Base-by-base conservation (phyloP, 2,329 filamentous ascomycete genomes). In the Zelopaecilomyces penicillatus region DNA sequence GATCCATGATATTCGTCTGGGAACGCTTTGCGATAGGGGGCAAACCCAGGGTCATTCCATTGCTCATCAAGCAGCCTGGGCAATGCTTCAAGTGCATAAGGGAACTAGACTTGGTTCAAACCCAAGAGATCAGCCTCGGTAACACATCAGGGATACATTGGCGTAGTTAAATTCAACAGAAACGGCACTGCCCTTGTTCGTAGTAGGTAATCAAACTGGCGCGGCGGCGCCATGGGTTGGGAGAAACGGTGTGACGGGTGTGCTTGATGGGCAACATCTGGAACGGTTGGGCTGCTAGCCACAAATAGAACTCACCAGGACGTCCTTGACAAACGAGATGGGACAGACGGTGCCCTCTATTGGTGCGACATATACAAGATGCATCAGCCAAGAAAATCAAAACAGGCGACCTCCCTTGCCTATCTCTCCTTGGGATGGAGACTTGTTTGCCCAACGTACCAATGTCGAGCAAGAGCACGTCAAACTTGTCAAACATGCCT, bases 321-420 rank as follows among this genome's bases (percentile, higher is more conserved):
- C 79, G 63, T 89, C 83, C 68, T 87, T 87, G 65, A 90, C 86
- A 65, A 90, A 90, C 55, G 83, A 87, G 62, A 90, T 88, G 55
- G 84, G 83, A 64, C 85, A 89, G 51, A 90, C 81, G 41, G 86
- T 90, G 51, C 86, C 85, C 74, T 90, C 85, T 90, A 47, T 41
- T 46, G 41, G 27, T 30, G 37, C 37, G 37, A 45, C 31, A 46
- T 50, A 48, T 44, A 42, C 41, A 36, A 39, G 37, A 39, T 39
- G 35, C 46, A 48, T 48, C 41, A 48, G 46, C 46, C 35, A 36
- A 40, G 26, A 12, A 12, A 37, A 11, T 19, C 9, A 34, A 39
- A 27, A 28, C 11, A 33, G 27, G 30, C 34, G 30, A 31, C 19
- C 41, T 38, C 35, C 44, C 30, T 34, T 9, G 32, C 34, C 32